Evolutionary conservation across 345 rosid species (phyloP).

Genomic region (Eucalyptus erythrocorys): DNA sequence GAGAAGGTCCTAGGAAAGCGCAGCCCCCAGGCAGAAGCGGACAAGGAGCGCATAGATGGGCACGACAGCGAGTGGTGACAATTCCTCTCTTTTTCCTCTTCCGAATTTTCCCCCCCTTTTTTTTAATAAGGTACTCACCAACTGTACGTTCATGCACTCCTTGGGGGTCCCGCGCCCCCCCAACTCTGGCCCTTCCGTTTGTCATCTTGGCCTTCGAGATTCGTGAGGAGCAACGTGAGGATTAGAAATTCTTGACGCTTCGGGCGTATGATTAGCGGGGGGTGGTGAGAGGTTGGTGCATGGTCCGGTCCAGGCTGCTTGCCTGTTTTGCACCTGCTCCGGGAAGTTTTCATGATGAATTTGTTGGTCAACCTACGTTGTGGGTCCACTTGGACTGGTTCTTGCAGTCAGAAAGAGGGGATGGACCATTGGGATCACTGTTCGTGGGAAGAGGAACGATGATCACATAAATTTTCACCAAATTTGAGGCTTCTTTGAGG

Average conservation of each 20-base stretch:
- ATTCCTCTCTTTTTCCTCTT: not conserved
- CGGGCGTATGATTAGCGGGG: not conserved
- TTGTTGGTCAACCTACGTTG: not conserved
- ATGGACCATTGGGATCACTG: not conserved
- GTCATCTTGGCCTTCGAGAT: not conserved
- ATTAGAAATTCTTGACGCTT: not conserved
- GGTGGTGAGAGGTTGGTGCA: not conserved
- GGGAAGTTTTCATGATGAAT: not conserved
- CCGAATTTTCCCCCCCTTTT: not conserved
- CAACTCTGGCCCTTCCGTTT: not conserved
- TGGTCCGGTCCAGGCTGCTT: not conserved
- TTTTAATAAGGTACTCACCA: not conserved
- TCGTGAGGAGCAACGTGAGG: not conserved
- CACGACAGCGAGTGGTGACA: not conserved
- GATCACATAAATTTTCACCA: fast-evolving
- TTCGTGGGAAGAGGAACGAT: not conserved
- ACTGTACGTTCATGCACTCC: not conserved
- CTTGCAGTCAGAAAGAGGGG: not conserved
- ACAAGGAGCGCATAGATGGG: not conserved
- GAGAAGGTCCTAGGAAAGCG: not conserved
- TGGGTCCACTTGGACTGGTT: not conserved
- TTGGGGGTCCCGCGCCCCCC: not conserved
- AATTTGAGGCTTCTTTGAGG: not conserved
- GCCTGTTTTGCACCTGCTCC: not conserved
- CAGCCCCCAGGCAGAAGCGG: not conserved